phyloP scores from a whole-genome alignment of 1,139 yeast species.

The Magnusiomyces magnusii region DNA sequence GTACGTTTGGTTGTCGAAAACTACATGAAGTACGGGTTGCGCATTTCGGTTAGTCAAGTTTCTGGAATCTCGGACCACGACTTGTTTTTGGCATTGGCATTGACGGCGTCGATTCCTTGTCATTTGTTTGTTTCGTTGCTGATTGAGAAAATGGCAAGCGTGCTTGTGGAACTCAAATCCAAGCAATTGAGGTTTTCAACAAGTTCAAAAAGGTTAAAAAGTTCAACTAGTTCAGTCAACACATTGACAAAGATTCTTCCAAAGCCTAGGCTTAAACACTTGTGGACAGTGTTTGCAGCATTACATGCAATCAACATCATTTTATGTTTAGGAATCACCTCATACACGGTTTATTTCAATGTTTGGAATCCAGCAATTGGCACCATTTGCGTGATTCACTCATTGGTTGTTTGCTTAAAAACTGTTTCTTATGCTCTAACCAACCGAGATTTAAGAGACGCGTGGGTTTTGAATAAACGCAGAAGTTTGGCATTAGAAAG shows the following conservation, averaged over 20 bases:
- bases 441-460: constrained; percentile 38
- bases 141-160: constrained; percentile 31
- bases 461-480: constrained; percentile 22
- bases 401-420: constrained; percentile 37
- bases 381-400: constrained; percentile 37
- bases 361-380: constrained; percentile 39
- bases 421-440: constrained; percentile 39
- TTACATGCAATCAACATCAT: constrained; percentile 33
- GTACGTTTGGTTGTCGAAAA: constrained; percentile 36
- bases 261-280: constrained; percentile 20
- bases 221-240: no score
- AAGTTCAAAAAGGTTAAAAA: not conserved
- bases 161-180: not conserved
- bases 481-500: constrained; percentile 9
- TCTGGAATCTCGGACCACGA: constrained; percentile 32
- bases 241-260: not conserved
- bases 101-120: constrained; percentile 32
- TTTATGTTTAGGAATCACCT: constrained; percentile 29
- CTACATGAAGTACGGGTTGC: constrained; percentile 34
- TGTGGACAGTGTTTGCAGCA: constrained; percentile 32
- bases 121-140: constrained; percentile 34
- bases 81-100: constrained; percentile 22
- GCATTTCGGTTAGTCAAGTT: constrained; percentile 29
- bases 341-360: constrained; percentile 31
- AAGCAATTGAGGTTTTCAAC: not conserved